A percentile compares a stretch with the other conserved stretches of the same genome.
Evolutionary conservation across 106 monocot species (phyloP).

Genomic region (Acanthochlamys bracteata): DNA sequence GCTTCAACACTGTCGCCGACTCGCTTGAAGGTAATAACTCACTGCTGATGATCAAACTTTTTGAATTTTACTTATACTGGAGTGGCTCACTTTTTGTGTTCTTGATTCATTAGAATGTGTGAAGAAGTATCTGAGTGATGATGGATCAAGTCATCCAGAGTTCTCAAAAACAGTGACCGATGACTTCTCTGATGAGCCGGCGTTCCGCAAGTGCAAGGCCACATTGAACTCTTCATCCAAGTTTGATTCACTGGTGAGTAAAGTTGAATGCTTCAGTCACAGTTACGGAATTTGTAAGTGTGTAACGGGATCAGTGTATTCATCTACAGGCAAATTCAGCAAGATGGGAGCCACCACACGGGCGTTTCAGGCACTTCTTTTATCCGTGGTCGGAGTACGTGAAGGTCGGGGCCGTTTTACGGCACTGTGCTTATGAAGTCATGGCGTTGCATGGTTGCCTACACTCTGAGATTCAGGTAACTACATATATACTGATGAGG

Average conservation of each 20-base stretch:
- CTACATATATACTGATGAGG: too few species aligned
- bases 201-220: slow-evolving; percentile 43
- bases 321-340: slow-evolving; percentile 48
- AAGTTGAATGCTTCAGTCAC: too few species aligned
- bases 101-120: slow-evolving; percentile 47
- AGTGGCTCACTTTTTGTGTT: neutral
- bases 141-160: slow-evolving; percentile 44
- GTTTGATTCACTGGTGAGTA: slow-evolving; percentile 51
- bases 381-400: slow-evolving; percentile 76
- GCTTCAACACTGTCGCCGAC: slow-evolving; percentile 50
- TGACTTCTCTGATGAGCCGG: slow-evolving; percentile 66
- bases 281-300: too few species aligned
- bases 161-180: slow-evolving; percentile 50
- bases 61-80: too few species aligned
- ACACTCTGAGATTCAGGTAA: slow-evolving; percentile 81
- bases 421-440: slow-evolving; percentile 69
- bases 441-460: slow-evolving; percentile 81
- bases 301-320: too few species aligned
- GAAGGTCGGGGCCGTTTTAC: slow-evolving; percentile 53
- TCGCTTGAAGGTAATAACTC: slow-evolving; percentile 75
- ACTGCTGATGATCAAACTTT: too few species aligned
- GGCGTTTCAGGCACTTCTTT: slow-evolving; percentile 52
- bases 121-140: slow-evolving; percentile 64
- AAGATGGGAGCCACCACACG: slow-evolving; percentile 83
- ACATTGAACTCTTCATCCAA: slow-evolving; percentile 51